Evolutionary conservation across 2,329 filamentous ascomycete genomes (phyloP), one percentile per base, ranked within the genome.

Genomic region (Claviceps purpurea): DNA sequence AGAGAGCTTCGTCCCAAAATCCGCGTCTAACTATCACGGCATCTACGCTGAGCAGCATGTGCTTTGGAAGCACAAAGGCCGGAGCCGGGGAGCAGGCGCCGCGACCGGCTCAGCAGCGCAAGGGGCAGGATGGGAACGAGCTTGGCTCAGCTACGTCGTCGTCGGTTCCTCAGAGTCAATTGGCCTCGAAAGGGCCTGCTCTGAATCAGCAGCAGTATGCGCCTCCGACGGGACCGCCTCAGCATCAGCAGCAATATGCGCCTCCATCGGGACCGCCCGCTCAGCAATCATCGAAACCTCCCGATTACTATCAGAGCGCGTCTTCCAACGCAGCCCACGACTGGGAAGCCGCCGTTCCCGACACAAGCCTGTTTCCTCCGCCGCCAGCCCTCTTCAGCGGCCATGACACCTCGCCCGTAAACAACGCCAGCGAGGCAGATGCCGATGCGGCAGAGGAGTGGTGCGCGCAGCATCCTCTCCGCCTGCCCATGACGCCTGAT

Each of bases 311-410:
- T 34, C 30, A 34, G 30, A 34, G 30, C 30, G 30, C 30, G 30
- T 34, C 30, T 34, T 34, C 30, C 1, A 34, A 34, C 30, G 6
- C 42, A 64, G 80, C 58, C 84, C 84, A 89, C 63, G 80, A 86
- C 66, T 89, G 86, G 86, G 74, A 82, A 57, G 62, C 76, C 6
- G 77, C 82, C 3, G 83, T 89, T 1, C 84, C 85, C 0, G 85
- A 89, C 64, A 88, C 80, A 1, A 73, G 84, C 1, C 73, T 86
- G 10, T 78, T 89, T 44, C 85, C 85, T 1, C 85, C 85, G 0
- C 86, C 86, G 1, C 86, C 86, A 0, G 76, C 77, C 34, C 75
- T 88, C 62, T 81, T 81, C 65, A 69, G 68, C 51, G 78, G 78
- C 48, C 80, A 81, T 60, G 79, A 86, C 54, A 69, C 65, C 37